phyloP scores from a whole-genome alignment of 495 filamentous ascomycete genomes.

The Aspergillus wentii region DNA sequence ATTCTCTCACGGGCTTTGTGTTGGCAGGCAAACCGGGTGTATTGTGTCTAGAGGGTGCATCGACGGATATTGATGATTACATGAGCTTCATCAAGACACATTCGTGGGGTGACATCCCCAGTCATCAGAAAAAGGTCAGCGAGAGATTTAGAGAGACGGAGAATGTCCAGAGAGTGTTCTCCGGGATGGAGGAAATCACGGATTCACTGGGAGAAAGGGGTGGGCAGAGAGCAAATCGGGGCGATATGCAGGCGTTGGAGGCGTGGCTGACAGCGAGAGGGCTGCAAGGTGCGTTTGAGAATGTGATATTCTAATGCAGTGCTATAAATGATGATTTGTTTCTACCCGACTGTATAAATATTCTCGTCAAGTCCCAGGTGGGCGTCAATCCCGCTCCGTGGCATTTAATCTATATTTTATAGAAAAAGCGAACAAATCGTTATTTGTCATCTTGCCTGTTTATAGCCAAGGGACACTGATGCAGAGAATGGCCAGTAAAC shows the following conservation, averaged over 20 bases:
- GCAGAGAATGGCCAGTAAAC: too few species aligned
- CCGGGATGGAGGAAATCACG: slow-evolving; percentile 37
- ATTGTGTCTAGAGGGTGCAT: slow-evolving; percentile 32
- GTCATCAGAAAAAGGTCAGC: slow-evolving; percentile 39
- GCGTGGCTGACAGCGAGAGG: slow-evolving; percentile 27
- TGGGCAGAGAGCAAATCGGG: slow-evolving; percentile 35
- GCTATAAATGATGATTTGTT: too few species aligned
- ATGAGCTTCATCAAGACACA: slow-evolving; percentile 42
- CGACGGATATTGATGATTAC: slow-evolving; percentile 30
- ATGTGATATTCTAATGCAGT: slow-evolving; percentile 35
- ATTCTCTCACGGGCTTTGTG: slow-evolving; percentile 34
- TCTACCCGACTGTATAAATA: too few species aligned
- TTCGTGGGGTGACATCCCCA: slow-evolving; percentile 41
- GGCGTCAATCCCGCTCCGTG: too few species aligned
- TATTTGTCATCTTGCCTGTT: too few species aligned
- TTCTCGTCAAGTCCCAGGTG: too few species aligned
- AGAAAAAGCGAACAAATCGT: too few species aligned
- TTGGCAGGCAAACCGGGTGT: slow-evolving; percentile 37
- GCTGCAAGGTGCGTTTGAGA: slow-evolving; percentile 32
- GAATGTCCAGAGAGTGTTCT: slow-evolving; percentile 24
- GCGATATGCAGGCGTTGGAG: slow-evolving; percentile 44
- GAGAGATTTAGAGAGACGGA: slow-evolving; percentile 33
- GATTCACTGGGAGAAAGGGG: slow-evolving; percentile 33
- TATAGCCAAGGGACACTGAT: too few species aligned
- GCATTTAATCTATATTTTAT: too few species aligned